A percentile compares a stretch with the other conserved stretches of the same genome.
phyloP scores from a whole-genome alignment of 768 basidiomycete species.

The Baorangia bicolor region DNA sequence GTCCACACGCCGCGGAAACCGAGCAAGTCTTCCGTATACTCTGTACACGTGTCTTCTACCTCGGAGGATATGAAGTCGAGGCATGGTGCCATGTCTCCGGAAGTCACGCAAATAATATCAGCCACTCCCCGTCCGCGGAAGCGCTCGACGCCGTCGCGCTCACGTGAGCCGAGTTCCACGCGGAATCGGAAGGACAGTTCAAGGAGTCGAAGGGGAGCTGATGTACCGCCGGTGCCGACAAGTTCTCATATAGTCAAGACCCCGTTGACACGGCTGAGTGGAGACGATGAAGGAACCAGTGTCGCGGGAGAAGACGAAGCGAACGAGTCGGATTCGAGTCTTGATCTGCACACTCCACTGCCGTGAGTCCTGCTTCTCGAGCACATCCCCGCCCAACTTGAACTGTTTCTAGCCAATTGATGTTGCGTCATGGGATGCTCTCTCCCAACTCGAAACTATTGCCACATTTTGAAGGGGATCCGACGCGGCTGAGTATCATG shows the following conservation, averaged over 20 bases:
- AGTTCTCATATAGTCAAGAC: constrained; percentile 1
- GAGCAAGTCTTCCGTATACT: constrained; percentile 16
- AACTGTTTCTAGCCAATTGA: constrained; percentile 47
- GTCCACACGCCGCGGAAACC: constrained; percentile 25
- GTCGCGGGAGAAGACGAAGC: constrained; percentile 31
- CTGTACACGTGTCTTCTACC: constrained; percentile 11
- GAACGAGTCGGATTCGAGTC: constrained; percentile 58
- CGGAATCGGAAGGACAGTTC: constrained; percentile 17
- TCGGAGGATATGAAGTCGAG: constrained; percentile 6
- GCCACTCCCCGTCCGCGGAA: constrained; percentile 38
- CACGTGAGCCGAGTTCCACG: constrained; percentile 23
- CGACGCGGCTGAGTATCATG: constrained; percentile 27
- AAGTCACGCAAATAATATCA: constrained; percentile 41
- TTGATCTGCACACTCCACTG: constrained; percentile 67
- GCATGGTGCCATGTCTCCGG: constrained; percentile 34
- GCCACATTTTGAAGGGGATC: constrained; percentile 25
- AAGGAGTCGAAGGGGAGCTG: constrained; percentile 5
- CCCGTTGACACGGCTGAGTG: neutral
- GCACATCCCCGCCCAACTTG: neutral
- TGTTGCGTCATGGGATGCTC: constrained; percentile 64
- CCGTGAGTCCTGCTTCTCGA: constrained; percentile 47
- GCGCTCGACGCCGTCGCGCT: constrained; percentile 19
- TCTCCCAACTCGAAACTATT: constrained; percentile 66
- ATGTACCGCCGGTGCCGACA: constrained; percentile 14
- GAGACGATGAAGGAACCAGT: neutral